Evolutionary conservation across 371 early-diverging fungal species (phyloP).

Genomic region (Batrachochytrium dendrobatidis): DNA sequence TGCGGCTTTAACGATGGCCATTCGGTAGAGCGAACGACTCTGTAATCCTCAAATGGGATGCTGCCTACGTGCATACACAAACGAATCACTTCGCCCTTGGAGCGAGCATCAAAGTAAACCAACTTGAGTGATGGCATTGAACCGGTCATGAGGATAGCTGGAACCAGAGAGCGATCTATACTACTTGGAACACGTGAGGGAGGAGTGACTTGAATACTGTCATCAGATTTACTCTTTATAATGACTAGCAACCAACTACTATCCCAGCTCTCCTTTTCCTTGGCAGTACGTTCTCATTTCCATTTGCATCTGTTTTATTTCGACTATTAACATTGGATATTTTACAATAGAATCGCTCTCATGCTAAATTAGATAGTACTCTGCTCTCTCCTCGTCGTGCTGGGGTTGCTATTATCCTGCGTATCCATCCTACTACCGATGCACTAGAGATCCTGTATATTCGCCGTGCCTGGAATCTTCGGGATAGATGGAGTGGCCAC

Average conservation of each 20-base stretch:
- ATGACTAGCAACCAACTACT: slow-evolving; percentile 1
- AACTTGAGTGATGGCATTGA: slow-evolving; percentile 11
- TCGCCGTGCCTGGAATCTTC: slow-evolving; percentile 50
- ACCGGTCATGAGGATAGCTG: slow-evolving; percentile 11
- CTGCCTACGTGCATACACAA: slow-evolving; percentile 17
- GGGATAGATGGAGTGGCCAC: slow-evolving; percentile 72
- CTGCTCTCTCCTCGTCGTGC: background rate
- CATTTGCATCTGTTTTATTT: background rate
- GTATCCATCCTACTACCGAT: slow-evolving; percentile 2
- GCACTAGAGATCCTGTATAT: slow-evolving; percentile 58
- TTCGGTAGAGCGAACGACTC: slow-evolving; percentile 10
- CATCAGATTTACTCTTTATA: background rate
- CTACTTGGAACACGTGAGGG: background rate
- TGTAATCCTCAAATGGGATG: slow-evolving; percentile 23
- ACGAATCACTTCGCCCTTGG: slow-evolving; percentile 21
- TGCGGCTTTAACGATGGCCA: slow-evolving; percentile 12
- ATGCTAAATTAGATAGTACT: background rate
- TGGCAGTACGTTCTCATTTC: background rate
- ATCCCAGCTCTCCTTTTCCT: background rate
- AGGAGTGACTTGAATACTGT: background rate
- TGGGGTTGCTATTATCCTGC: background rate
- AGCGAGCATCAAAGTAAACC: slow-evolving; percentile 12
- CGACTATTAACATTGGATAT: background rate
- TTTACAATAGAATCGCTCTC: background rate
- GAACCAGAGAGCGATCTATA: too few species aligned